Percentiles rank a stretch among this genome's conserved stretches.
phyloP scores from a whole-genome alignment of 768 basidiomycete species.

The Phylloporus rhodoxanthus region DNA sequence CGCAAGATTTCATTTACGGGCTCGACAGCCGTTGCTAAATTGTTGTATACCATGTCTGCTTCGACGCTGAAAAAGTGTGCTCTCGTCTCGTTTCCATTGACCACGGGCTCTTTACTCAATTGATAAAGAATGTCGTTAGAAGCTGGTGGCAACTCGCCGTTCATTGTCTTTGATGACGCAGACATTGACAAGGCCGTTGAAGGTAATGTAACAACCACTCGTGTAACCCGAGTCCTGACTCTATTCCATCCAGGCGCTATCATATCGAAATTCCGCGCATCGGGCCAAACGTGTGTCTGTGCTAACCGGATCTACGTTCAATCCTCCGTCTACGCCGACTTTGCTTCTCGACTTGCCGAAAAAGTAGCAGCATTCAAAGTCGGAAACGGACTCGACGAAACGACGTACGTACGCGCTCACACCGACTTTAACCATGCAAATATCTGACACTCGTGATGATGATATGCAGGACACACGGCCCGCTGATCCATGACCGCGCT shows the following conservation, averaged over 20 bases:
- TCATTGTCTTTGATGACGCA: constrained; percentile 96
- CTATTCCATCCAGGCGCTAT: constrained; percentile 48
- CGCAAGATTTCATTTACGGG: constrained; percentile 93
- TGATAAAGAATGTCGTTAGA: constrained; percentile 59
- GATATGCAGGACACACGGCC: constrained; percentile 76
- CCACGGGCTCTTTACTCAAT: background rate
- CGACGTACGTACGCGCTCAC: constrained; percentile 46
- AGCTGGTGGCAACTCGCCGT: constrained; percentile 91
- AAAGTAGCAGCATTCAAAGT: constrained; percentile 79
- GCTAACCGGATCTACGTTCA: constrained; percentile 94
- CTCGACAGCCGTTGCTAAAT: constrained; percentile 74
- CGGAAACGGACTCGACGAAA: constrained; percentile 78
- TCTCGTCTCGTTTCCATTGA: background rate
- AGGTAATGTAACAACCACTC: constrained; percentile 36
- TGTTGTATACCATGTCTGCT: constrained; percentile 65
- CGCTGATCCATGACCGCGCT: constrained; percentile 83
- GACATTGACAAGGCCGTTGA: constrained; percentile 89
- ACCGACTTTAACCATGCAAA: too few relatives aligned
- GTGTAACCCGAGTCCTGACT: background rate
- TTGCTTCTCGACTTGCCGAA: constrained; percentile 80
- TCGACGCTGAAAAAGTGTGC: constrained; percentile 78
- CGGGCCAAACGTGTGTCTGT: constrained; percentile 82
- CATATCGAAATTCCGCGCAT: constrained; percentile 70
- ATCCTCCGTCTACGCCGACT: constrained; percentile 85
- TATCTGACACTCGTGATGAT: background rate